Base-by-base conservation (phyloP, 116 monocot species). In the Posidonia oceanica region DNA sequence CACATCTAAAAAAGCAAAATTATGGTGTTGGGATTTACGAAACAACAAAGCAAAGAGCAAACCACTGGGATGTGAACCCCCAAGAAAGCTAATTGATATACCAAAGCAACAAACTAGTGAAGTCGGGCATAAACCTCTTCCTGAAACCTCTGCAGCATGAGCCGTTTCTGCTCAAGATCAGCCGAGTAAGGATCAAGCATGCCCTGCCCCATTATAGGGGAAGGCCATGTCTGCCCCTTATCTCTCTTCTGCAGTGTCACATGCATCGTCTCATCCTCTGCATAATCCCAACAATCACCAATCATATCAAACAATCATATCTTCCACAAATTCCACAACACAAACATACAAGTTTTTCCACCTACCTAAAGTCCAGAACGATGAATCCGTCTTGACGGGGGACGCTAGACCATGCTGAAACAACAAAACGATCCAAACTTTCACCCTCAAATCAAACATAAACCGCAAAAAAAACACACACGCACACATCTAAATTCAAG, bases 91-190 rank as follows among this genome's bases (percentile, higher is more conserved):
- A 23, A 20, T 40, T 41, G 41, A 18, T 53, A 52, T 14, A 13
- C 48, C 22, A 5, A 52, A 68, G 36, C 16, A 52, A 54, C 4
- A 10, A 18, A 52, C 15, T 21, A 16, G 14, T 54, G 48, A 52
- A 52, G 10, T 29, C 55, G 23, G 55, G 57, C 39, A 64, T 4
- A 4, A 39, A 97, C 92, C 87, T 97, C 97, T 76, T 97, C 97
- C 81, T 97, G 97, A 78, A 97, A 97, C 75, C 97, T 97, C 80
- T 97, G 97, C 63, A 97, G 79, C 97, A 97, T 97, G 52, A 97
- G 97, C 36, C 97, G 92, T 63, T 92, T 97, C 69, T 97, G 97
- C 74, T 97, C 97, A 56, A 85, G 75, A 67, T 91, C 92, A 18
- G 86, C 79, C 10, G 80, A 29, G 64, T 84, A 92, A 63, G 97